A percentile compares a stretch with the other conserved stretches of the same genome.
Evolutionary conservation across 352 stramenopile genomes (phyloP).

Genomic region (Aphanomyces cochlioides): DNA sequence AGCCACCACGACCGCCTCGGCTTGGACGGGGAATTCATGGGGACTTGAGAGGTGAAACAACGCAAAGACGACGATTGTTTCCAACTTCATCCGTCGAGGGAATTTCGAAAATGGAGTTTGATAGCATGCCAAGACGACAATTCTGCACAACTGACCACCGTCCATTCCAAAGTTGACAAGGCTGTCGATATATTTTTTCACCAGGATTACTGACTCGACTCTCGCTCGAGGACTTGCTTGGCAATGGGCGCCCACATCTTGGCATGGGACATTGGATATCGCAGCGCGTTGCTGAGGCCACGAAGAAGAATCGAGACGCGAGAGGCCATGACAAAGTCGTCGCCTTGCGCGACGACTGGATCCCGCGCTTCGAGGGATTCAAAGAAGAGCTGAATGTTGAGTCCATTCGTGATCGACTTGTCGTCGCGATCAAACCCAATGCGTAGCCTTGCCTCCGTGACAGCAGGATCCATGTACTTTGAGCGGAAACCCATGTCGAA

Average conservation of each 20-base stretch:
- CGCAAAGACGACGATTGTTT: too few species aligned
- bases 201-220: constrained; percentile 10
- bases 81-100: too few species aligned
- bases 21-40: too few species aligned
- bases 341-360: constrained; percentile 67
- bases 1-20: too few species aligned
- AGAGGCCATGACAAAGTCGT: constrained; percentile 87
- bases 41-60: too few species aligned
- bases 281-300: constrained; percentile 77
- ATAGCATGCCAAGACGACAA: too few species aligned
- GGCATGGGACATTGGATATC: constrained; percentile 84
- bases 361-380: constrained; percentile 79
- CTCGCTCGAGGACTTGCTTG: constrained; percentile 56
- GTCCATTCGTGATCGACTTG: constrained; percentile 66
- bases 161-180: too few species aligned
- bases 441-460: constrained; percentile 75
- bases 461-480: constrained; percentile 74
- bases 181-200: too few species aligned
- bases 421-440: constrained; percentile 88
- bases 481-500: constrained; percentile 74
- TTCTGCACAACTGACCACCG: too few species aligned
- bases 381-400: constrained; percentile 83
- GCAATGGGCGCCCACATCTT: constrained; percentile 73
- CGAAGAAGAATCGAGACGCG: constrained; percentile 78
- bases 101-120: too few species aligned